Evolutionary conservation across 1,284 basidiomycete species (phyloP).

Genomic region (Boletellus deceptivus): DNA sequence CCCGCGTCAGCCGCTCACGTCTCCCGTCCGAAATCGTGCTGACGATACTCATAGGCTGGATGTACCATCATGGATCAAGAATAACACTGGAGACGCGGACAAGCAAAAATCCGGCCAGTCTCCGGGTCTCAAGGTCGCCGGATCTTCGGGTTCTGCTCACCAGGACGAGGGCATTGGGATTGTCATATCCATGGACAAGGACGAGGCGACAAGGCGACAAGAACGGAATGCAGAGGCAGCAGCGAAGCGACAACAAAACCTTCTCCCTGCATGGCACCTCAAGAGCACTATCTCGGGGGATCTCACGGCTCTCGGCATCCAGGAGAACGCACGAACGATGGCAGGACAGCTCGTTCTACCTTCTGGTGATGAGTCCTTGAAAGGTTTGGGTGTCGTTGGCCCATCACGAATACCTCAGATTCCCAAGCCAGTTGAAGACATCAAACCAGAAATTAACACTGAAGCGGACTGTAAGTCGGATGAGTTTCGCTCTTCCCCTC

Average conservation of each 20-base stretch:
- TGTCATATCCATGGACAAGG: conserved; percentile 79
- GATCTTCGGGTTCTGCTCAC: conserved; percentile 56
- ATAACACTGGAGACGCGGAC: conserved; percentile 58
- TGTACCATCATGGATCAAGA: conserved; percentile 75
- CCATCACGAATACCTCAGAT: conserved; percentile 33
- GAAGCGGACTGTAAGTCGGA: conserved; percentile 60
- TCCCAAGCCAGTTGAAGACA: conserved; percentile 37
- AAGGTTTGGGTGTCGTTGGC: conserved; percentile 58
- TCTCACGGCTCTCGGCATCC: conserved; percentile 81
- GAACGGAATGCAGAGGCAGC: conserved; percentile 72
- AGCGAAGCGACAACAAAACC: conserved; percentile 84
- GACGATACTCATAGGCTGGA: conserved; percentile 61
- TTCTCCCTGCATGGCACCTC: conserved; percentile 90
- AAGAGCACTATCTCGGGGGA: conserved; percentile 94
- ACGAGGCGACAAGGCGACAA: conserved; percentile 63
- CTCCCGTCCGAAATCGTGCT: neutral
- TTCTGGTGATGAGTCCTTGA: conserved; percentile 68
- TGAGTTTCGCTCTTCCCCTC: neutral
- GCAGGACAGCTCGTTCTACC: conserved; percentile 34
- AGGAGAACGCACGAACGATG: conserved; percentile 55
- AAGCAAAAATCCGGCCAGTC: conserved; percentile 52
- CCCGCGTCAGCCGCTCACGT: conserved; percentile 57
- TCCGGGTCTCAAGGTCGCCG: conserved; percentile 66
- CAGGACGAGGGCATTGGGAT: conserved; percentile 77
- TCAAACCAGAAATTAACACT: conserved; percentile 55